These are phyloP conservation scores for Aspergillus transmontanensis DNA, from an alignment of 2,329 filamentous ascomycete genomes.

Conservation along the genomic window DNA sequence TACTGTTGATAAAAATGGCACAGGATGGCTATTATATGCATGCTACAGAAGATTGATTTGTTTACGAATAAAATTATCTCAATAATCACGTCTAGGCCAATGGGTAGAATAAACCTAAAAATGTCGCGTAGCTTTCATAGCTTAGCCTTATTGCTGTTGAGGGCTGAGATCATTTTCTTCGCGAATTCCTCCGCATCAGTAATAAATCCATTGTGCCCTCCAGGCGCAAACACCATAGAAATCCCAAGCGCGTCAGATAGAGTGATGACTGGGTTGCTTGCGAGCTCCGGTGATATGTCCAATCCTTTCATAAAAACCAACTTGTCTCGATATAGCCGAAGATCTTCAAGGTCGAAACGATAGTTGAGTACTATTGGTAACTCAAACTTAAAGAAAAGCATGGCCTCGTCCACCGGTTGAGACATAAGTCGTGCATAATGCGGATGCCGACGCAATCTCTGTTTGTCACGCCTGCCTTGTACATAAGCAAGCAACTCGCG, in stretches of 20 bases:
- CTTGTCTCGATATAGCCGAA: conserved; percentile 1
- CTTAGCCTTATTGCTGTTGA: background rate
- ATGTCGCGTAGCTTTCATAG: background rate
- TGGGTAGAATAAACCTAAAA: background rate
- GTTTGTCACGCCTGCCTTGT: background rate
- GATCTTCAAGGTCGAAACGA: background rate
- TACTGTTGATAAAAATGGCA: background rate
- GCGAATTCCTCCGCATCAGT: conserved; percentile 3
- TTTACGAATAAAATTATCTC: background rate
- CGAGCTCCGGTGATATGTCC: background rate
- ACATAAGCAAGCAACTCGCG: background rate
- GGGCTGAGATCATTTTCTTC: background rate
- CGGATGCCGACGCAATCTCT: background rate
- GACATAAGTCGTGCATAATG: background rate
- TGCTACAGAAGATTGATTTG: background rate
- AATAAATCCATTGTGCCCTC: conserved; percentile 7
- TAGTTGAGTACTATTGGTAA: background rate
- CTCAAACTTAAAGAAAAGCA: background rate
- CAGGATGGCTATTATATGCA: background rate
- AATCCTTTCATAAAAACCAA: conserved; percentile 1
- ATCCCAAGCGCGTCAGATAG: background rate
- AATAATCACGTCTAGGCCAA: background rate
- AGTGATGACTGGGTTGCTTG: background rate
- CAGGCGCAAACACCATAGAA: background rate
- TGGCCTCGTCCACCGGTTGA: background rate